A percentile compares a stretch with the other conserved stretches of the same genome.
Conservation (phyloP, 768 basidiomycete species). For the Ephemerocybe angulata region DNA sequence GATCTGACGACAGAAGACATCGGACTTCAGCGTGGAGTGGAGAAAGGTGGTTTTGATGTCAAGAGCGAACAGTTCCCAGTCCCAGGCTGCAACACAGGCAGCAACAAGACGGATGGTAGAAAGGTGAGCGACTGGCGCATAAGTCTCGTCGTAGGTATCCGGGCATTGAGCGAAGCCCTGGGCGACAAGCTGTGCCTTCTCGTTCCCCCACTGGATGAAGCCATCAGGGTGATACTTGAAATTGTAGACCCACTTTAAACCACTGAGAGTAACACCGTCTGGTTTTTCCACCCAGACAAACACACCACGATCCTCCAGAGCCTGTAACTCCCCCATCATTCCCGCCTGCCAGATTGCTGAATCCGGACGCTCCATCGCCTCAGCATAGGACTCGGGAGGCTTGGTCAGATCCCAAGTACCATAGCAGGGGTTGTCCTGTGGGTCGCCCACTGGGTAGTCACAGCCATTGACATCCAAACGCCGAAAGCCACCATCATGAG, state of each 20-base stretch:
- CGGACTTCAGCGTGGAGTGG: slow-evolving; percentile 13
- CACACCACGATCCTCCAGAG: not conserved
- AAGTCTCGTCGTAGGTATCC: slow-evolving; percentile 33
- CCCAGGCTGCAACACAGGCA: slow-evolving; percentile 16
- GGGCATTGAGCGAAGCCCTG: slow-evolving; percentile 38
- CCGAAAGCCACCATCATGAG: no score
- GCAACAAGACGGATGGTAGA: slow-evolving; percentile 20
- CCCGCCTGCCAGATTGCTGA: not conserved
- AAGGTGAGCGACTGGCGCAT: slow-evolving; percentile 23
- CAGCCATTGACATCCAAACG: no score
- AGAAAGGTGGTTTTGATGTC: slow-evolving; percentile 22
- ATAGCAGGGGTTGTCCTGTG: no score
- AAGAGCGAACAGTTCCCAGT: slow-evolving; percentile 13
- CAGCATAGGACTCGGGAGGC: not conserved
- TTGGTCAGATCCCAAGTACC: not conserved
- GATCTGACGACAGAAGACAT: slow-evolving; percentile 9
- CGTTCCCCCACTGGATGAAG: not conserved
- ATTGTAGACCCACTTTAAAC: slow-evolving; percentile 3
- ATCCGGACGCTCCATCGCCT: not conserved
- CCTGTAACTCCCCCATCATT: not conserved
- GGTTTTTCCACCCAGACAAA: no score
- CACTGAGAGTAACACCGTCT: not conserved
- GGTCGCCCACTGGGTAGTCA: no score
- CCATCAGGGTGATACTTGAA: slow-evolving; percentile 4
- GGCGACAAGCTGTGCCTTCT: slow-evolving; percentile 33